Conservation (phyloP, 257 asterid genomes). For the Nicotiana benthamiana region DNA sequence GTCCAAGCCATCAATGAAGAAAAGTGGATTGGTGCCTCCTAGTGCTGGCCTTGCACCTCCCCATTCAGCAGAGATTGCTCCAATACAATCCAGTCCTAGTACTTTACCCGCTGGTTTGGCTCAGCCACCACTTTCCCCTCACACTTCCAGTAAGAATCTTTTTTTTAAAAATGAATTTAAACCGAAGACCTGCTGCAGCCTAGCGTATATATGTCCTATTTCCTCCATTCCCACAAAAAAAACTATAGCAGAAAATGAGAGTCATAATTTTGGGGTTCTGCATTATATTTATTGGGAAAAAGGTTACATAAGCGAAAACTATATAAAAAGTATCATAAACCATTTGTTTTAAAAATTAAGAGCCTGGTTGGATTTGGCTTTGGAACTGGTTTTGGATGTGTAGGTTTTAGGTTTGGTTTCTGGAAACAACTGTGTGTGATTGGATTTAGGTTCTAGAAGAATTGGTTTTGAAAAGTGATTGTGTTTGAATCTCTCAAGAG, state of each 20-base stretch:
- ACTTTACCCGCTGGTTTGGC: slow-evolving; percentile 61
- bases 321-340: background rate
- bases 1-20: slow-evolving; percentile 48
- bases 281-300: background rate
- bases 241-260: background rate
- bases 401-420: background rate
- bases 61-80: slow-evolving; percentile 36
- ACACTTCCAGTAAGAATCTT: slow-evolving; percentile 54
- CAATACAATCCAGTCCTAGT: slow-evolving; percentile 50
- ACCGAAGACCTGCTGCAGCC: background rate
- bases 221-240: background rate
- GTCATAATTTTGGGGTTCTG: background rate
- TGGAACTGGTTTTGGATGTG: background rate
- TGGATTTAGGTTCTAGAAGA: background rate
- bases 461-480: background rate
- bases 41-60: slow-evolving; percentile 38
- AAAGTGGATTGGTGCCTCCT: slow-evolving; percentile 36
- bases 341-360: background rate
- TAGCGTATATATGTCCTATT: background rate
- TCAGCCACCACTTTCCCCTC: slow-evolving; percentile 86
- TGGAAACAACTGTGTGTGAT: background rate
- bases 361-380: background rate
- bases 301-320: background rate
- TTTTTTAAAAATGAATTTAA: background rate
- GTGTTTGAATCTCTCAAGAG: background rate